Conservation (phyloP, 306 rosid species). For the Quercus agrifolia region DNA sequence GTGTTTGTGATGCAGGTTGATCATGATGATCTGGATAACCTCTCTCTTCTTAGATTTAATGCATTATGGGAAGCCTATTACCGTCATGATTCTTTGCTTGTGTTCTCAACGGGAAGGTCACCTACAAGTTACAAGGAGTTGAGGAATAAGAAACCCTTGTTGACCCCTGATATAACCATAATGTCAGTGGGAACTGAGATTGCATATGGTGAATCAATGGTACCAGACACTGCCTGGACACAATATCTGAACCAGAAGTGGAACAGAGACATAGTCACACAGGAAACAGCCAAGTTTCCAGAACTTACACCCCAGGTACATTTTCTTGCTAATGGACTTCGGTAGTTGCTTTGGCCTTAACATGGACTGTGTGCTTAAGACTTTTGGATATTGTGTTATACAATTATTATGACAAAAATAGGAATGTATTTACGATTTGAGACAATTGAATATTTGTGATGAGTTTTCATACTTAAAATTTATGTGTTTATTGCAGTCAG, state of each 20-base stretch:
- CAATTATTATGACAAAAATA: not conserved
- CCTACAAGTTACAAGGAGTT: slow-evolving; percentile 46
- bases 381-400: not conserved
- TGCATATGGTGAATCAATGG: slow-evolving; percentile 55
- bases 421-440: not conserved
- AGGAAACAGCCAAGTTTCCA: slow-evolving; percentile 71
- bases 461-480: slow-evolving; percentile 6
- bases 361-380: not conserved
- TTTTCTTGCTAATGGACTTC: not conserved
- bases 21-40: slow-evolving; percentile 57
- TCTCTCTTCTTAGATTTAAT: slow-evolving; percentile 64
- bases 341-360: not conserved
- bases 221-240: slow-evolving; percentile 56
- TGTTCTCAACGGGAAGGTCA: slow-evolving; percentile 89
- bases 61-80: slow-evolving; percentile 82
- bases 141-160: slow-evolving; percentile 56
- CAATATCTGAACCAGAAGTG: slow-evolving; percentile 53
- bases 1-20: slow-evolving; percentile 56
- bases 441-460: slow-evolving; percentile 6
- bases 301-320: slow-evolving; percentile 66
- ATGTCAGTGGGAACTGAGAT: slow-evolving; percentile 90
- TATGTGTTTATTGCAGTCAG: slow-evolving; percentile 50
- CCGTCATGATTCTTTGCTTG: slow-evolving; percentile 75
- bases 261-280: slow-evolving; percentile 56
- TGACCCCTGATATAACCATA: slow-evolving; percentile 76